Conservation (phyloP, 306 rosid genomes). For the Sesbania bispinosa region DNA sequence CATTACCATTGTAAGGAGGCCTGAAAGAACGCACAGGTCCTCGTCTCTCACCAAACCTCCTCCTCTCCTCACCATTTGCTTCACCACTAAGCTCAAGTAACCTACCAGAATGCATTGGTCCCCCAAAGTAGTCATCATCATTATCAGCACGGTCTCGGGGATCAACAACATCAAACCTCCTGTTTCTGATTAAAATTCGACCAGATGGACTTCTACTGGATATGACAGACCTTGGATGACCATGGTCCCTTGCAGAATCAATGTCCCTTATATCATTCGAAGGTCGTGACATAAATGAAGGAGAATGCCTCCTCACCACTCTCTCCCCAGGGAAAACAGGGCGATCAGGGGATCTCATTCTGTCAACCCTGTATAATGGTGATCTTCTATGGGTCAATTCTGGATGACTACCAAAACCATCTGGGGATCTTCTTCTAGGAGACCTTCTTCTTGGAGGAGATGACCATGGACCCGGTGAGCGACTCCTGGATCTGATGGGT, state of each 20-base stretch:
- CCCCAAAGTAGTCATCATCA: constrained; percentile 61
- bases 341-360: constrained; percentile 84
- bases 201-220: constrained; percentile 59
- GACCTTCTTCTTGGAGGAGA: constrained; percentile 75
- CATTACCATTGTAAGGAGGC: constrained; percentile 53
- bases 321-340: constrained; percentile 56
- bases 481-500: constrained; percentile 71
- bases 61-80: constrained; percentile 65
- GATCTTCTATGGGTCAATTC: constrained; percentile 61
- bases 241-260: constrained; percentile 66
- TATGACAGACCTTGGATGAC: constrained; percentile 63
- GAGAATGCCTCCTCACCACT: constrained; percentile 65
- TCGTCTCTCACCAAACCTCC: constrained; percentile 73
- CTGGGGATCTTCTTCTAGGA: constrained; percentile 81
- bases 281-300: constrained; percentile 49
- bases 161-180: constrained; percentile 69
- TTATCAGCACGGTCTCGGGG: constrained; percentile 59
- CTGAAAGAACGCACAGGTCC: constrained; percentile 72
- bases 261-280: constrained; percentile 71
- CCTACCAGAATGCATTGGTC: constrained; percentile 57
- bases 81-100: constrained; percentile 56
- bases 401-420: constrained; percentile 69
- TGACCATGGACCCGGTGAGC: constrained; percentile 77
- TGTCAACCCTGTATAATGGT: constrained; percentile 57
- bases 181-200: constrained; percentile 48